A percentile compares a stretch with the other conserved stretches of the same genome.
Evolutionary conservation across 164 flowering plant species (phyloP).

Genomic region (Nymphaea colorata): DNA sequence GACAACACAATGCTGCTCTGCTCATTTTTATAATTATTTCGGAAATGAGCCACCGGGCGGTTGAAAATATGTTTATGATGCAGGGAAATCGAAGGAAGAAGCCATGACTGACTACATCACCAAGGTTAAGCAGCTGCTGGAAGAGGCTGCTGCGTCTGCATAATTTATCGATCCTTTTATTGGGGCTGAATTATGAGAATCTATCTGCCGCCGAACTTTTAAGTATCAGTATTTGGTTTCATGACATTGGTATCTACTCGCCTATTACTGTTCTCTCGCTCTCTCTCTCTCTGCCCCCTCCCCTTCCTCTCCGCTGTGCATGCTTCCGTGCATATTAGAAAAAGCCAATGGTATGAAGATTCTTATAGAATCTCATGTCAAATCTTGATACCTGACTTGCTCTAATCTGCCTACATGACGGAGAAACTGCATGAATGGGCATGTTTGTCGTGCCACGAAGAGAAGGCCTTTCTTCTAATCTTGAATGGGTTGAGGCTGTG

Average conservation of each 20-base stretch:
- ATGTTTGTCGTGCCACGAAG: too few species aligned
- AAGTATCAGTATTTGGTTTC: not conserved
- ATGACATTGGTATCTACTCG: not conserved
- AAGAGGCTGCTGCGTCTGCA: constrained; percentile 33
- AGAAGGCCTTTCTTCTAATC: too few species aligned
- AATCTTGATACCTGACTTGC: too few species aligned
- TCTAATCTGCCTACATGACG: too few species aligned
- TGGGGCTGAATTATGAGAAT: not conserved
- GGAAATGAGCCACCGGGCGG: too few species aligned
- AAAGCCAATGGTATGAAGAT: too few species aligned
- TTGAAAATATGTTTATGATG: not conserved
- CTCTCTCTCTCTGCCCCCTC: too few species aligned
- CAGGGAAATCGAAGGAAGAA: constrained; percentile 50
- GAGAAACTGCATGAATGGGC: too few species aligned
- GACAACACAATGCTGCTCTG: too few species aligned
- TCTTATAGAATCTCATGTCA: too few species aligned
- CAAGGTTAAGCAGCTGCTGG: constrained; percentile 57
- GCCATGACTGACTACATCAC: constrained; percentile 60
- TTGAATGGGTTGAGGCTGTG: too few species aligned
- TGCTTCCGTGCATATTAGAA: not conserved
- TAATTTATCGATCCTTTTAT: constrained; percentile 6
- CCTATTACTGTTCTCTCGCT: not conserved
- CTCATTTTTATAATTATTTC: too few species aligned
- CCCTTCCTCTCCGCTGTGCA: not conserved
- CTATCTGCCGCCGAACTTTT: not conserved